Percentiles rank a stretch among this genome's conserved stretches.
phyloP scores from a whole-genome alignment of 345 rosid species.

The Eucalyptus curtisii region DNA sequence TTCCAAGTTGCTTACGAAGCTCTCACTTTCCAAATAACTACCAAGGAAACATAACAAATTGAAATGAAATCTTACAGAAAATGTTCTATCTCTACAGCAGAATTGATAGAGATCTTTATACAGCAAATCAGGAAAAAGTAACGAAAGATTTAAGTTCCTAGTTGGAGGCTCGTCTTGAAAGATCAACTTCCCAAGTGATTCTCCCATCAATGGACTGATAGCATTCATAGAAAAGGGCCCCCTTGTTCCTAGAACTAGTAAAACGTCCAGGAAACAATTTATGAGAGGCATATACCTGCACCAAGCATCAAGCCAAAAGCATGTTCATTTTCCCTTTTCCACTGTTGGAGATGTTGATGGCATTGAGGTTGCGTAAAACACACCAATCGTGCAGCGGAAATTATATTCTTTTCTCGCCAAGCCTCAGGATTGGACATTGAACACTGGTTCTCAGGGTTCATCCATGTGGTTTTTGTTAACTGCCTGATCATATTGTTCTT shows the following conservation, averaged over 20 bases:
- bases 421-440: background rate
- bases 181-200: background rate
- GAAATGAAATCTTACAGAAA: background rate
- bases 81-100: background rate
- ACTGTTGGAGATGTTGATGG: background rate
- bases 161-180: background rate
- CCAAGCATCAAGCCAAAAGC: background rate
- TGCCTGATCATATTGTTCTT: background rate
- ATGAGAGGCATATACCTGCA: background rate
- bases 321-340: background rate
- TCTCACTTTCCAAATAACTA: background rate
- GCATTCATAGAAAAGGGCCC: background rate
- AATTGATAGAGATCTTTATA: background rate
- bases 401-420: background rate
- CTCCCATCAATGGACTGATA: background rate
- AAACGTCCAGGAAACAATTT: background rate
- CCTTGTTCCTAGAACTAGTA: background rate
- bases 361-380: background rate
- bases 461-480: background rate
- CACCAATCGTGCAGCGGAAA: background rate
- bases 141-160: background rate
- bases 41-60: background rate
- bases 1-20: background rate
- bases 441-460: background rate
- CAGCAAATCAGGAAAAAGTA: background rate